Percentiles rank a stretch among this genome's conserved stretches.
Evolutionary conservation across 2,329 filamentous ascomycete genomes (phyloP).

Genomic region (Colletotrichum sp.): DNA sequence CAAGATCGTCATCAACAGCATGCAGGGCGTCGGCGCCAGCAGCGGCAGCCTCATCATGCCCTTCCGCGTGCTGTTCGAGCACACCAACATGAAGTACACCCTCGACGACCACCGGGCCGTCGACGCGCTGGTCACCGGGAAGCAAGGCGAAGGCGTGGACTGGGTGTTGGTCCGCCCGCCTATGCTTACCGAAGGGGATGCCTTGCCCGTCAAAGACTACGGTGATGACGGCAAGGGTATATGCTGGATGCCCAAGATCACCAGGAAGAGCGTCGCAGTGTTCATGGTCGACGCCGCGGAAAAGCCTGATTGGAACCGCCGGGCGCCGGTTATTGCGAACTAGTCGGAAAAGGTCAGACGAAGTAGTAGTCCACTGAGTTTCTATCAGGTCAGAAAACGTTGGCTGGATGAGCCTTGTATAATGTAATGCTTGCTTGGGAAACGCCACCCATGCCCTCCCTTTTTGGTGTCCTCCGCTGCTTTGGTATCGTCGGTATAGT

Average conservation of each 20-base stretch:
- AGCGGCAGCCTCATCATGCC: slow-evolving; percentile 43
- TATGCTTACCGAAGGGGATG: slow-evolving; percentile 44
- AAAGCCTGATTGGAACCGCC: slow-evolving; percentile 43
- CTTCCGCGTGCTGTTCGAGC: slow-evolving; percentile 47
- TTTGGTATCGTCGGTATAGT: slow-evolving; percentile 16
- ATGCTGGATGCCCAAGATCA: slow-evolving; percentile 41
- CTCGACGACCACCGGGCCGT: slow-evolving; percentile 53
- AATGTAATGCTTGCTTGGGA: slow-evolving; percentile 9
- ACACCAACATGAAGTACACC: slow-evolving; percentile 50
- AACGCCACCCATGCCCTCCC: slow-evolving; percentile 3
- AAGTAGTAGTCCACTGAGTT: not conserved
- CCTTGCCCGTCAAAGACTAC: slow-evolving; percentile 39
- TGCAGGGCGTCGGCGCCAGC: slow-evolving; percentile 53
- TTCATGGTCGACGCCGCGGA: slow-evolving; percentile 51
- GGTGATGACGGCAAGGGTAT: slow-evolving; percentile 46
- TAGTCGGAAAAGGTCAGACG: slow-evolving; percentile 28
- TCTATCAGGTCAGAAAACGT: not conserved
- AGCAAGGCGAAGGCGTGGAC: slow-evolving; percentile 29
- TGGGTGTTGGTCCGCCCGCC: slow-evolving; percentile 51
- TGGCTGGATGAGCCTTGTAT: not conserved
- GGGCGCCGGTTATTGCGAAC: slow-evolving; percentile 51
- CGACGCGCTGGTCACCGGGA: slow-evolving; percentile 41
- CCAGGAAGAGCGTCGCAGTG: slow-evolving; percentile 43
- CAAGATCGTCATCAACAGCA: slow-evolving; percentile 55
- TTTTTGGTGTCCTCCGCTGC: slow-evolving; percentile 7